These are phyloP conservation scores for Scheffersomyces stipitis DNA, from an alignment of 805 yeast species.

Conservation along the genomic window DNA sequence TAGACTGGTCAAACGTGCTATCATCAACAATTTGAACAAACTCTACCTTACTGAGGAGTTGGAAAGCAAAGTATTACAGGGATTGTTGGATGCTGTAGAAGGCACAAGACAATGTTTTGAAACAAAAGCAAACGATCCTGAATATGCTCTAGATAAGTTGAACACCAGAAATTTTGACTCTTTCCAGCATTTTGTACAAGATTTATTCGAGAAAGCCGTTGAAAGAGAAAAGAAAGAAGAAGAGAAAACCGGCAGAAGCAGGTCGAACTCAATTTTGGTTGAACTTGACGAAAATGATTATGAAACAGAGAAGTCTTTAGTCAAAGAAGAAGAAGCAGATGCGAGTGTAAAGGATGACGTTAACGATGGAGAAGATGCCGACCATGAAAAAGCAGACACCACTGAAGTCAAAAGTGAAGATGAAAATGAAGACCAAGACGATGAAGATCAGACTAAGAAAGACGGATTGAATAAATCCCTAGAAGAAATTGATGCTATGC, in stretches of 20 bases:
- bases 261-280: slow-evolving; percentile 2
- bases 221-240: slow-evolving; percentile 15
- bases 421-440: slow-evolving; percentile 22
- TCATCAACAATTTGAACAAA: slow-evolving; percentile 51
- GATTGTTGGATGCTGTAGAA: slow-evolving; percentile 32
- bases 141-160: slow-evolving; percentile 32
- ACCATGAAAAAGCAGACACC: slow-evolving; percentile 7
- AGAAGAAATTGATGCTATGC: slow-evolving; percentile 15
- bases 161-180: slow-evolving; percentile 32
- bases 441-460: slow-evolving; percentile 9
- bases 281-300: slow-evolving; percentile 5
- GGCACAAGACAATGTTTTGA: slow-evolving; percentile 31
- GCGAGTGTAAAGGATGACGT: slow-evolving; percentile 10
- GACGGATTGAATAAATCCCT: neutral
- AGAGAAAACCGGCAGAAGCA: neutral
- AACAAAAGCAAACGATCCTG: slow-evolving; percentile 19
- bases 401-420: slow-evolving; percentile 20
- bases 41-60: slow-evolving; percentile 33
- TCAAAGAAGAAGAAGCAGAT: slow-evolving; percentile 1
- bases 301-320: slow-evolving; percentile 4
- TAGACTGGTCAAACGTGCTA: slow-evolving; percentile 51
- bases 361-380: slow-evolving; percentile 11
- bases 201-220: slow-evolving; percentile 22
- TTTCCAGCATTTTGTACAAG: slow-evolving; percentile 26
- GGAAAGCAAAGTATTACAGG: slow-evolving; percentile 29